These are phyloP conservation scores for Dendryphion nanum DNA, from an alignment of 2,329 filamentous ascomycete genomes.

Conservation along the genomic window DNA sequence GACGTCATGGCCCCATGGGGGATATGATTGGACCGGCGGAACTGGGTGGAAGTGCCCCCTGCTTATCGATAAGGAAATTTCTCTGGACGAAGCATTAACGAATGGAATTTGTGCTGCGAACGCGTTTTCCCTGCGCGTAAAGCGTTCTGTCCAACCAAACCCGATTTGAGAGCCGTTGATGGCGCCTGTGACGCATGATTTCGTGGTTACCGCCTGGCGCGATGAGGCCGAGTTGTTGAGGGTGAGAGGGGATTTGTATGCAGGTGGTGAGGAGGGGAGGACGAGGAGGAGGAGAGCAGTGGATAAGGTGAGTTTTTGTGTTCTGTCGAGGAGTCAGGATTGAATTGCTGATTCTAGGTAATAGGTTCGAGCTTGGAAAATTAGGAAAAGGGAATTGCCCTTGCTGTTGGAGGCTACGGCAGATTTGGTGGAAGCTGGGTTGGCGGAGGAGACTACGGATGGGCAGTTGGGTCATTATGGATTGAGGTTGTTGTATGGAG, in stretches of 20 bases:
- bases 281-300: slow-evolving; percentile 37
- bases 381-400: slow-evolving; percentile 51
- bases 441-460: slow-evolving; percentile 64
- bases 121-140: too few species aligned
- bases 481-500: slow-evolving; percentile 67
- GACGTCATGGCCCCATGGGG: too few species aligned
- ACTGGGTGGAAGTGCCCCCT: too few species aligned
- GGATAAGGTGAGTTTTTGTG: slow-evolving; percentile 33
- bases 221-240: slow-evolving; percentile 62
- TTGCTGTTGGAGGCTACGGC: slow-evolving; percentile 79
- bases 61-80: too few species aligned
- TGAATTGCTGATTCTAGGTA: not conserved
- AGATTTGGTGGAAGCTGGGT: slow-evolving; percentile 65
- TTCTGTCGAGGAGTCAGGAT: not conserved
- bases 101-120: too few species aligned
- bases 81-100: too few species aligned
- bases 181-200: slow-evolving; percentile 31
- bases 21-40: too few species aligned
- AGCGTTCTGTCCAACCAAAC: too few species aligned
- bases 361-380: slow-evolving; percentile 35
- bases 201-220: slow-evolving; percentile 73
- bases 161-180: too few species aligned
- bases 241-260: slow-evolving; percentile 66
- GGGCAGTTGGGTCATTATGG: slow-evolving; percentile 54
- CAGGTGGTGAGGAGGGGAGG: slow-evolving; percentile 14